Evolutionary conservation across 169 alveolate species (phyloP), one percentile per base, ranked within the genome.

Genomic region (Plasmodium gaboni): DNA sequence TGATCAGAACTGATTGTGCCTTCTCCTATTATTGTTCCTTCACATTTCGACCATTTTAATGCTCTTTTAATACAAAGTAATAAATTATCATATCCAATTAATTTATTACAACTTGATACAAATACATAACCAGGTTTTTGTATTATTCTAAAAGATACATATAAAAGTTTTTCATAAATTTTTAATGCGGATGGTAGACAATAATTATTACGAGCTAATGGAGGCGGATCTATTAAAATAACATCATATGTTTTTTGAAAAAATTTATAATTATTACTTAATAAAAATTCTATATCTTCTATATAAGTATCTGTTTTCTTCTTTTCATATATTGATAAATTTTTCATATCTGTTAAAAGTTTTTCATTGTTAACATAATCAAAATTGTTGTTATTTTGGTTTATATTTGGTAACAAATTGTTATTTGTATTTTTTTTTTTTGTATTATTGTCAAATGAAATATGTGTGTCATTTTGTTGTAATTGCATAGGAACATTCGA

Each of bases 21-120:
- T 22, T 86, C 92, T 22, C 92, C 87, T 59, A 86, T 86, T 70
- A 86, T 70, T 61, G 55, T 60, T 0, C 92, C 92, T 44, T 86
- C 87, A 19, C 92, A 86, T 51, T 86, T 86, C n/a, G 92, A 59
- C 92, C 92, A 86, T 28, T 71, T 60, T 38, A 86, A 64, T 8
- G 92, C 59, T 65, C 70, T 69, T 50, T 60, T 73, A 59, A 86
- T 86, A 42, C 92, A 86, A 19, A 72, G 1, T 64, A 59, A 38
- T 38, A 86, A 55, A 38, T 86, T 76, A 24, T 86, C 57, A 55
- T 86, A 86, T 2, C 92, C 92, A 59, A 86, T 53, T 19, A 86
- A 64, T 70, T 17, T 69, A 76, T 86, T 86, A 38, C 92, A 86
- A 86, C 92, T 86, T 51, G 92, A 86, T 42, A 86, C 92, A 71